phyloP scores from a whole-genome alignment of 345 rosid genomes.

The Heritiera fomes region DNA sequence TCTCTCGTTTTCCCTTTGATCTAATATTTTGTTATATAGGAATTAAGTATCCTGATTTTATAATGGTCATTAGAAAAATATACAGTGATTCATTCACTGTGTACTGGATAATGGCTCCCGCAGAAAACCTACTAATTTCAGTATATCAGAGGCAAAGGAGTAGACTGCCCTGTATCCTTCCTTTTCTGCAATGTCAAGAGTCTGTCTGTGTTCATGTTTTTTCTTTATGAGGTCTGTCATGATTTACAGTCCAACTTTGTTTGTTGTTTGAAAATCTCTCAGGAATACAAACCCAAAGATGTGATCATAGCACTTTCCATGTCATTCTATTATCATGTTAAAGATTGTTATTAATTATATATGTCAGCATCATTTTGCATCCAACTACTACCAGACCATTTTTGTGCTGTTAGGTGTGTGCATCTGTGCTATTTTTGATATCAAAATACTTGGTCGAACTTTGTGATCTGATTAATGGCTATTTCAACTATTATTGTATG shows the following conservation, averaged over 20 bases:
- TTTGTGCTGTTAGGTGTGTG: not conserved
- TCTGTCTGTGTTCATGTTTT: not conserved
- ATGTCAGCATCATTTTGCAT: slow-evolving; percentile 5
- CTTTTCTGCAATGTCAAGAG: slow-evolving; percentile 4
- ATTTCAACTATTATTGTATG: not conserved
- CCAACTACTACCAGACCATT: not conserved
- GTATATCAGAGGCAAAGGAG: not conserved
- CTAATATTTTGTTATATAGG: not conserved
- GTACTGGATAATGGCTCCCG: slow-evolving; percentile 6
- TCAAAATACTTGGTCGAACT: not conserved
- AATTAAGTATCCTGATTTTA: not conserved
- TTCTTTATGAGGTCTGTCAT: slow-evolving; percentile 9
- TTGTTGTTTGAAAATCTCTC: not conserved
- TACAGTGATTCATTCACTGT: not conserved
- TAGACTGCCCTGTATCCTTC: not conserved
- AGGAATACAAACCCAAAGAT: not conserved
- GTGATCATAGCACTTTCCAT: not conserved
- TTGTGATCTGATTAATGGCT: not conserved
- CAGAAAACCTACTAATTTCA: not conserved
- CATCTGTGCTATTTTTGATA: not conserved
- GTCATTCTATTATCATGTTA: not conserved
- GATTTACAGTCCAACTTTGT: not conserved
- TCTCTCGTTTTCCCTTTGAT: not conserved
- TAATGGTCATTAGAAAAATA: not conserved
- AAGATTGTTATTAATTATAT: not conserved